Base-by-base conservation (phyloP, 495 filamentous ascomycete genomes). In the Halenospora varia region DNA sequence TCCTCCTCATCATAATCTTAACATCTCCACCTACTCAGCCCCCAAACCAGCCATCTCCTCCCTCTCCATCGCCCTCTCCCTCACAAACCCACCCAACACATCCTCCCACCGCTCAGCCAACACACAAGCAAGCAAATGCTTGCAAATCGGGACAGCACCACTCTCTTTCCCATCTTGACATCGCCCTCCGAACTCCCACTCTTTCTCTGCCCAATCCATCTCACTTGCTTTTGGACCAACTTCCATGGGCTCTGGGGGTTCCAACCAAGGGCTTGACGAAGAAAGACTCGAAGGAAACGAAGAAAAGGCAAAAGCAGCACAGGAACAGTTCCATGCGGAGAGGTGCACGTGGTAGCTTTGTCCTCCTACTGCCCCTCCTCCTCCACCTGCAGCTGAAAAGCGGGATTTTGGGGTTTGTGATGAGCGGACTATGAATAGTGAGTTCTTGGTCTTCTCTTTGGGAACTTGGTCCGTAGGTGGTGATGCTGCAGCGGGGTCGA, bases 101-200 rank as follows among this genome's bases (percentile, higher is more conserved):
- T 53, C 71, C 1, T 62, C 62, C 73, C 89, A 92, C 40, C 80
- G 69, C 70, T 86, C 88, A n/a, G 77, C 84, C 60, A 97, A 63
- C 48, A 92, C 65, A 71, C 89, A 93, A 18, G 93, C 93, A 23
- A 97, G 75, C 17, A 97, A 64, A 71, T 97, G 93, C 72, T 97
- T 96, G 67, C 93, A 97, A 26, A 88, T 77, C 2, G 91, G 88
- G 48, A 78, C 70, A 17, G 25, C 61, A 0, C 53, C 64, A 15
- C 60, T 62, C n/a, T 60, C 68, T 2, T 55, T 56, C 24, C 23
- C 56, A 57, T 75, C 64, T 52, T 62, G 57, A 18, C 24, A 58
- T 26, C 57, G 29, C 4, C 67, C 68, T 13, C 59, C 65, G 55
- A 59, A 60, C 17, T 54, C 47, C 60, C 63, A 62, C 22, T 48